These are phyloP conservation scores for Dittrichia graveolens DNA, from an alignment of 129 eudicot species.

Conservation along the genomic window DNA sequence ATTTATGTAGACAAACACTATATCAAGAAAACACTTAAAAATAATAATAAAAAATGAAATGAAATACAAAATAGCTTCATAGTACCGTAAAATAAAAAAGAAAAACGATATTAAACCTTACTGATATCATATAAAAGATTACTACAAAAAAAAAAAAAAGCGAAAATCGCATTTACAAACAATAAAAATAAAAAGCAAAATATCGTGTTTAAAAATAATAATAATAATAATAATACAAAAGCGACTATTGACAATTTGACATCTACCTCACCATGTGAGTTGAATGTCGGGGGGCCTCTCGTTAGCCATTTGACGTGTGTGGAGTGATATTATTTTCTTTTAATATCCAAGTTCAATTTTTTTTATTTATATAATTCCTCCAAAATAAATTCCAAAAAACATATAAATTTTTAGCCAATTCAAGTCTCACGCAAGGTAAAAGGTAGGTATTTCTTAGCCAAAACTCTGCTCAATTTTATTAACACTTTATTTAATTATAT, in stretches of 20 bases:
- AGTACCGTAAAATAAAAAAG: no score
- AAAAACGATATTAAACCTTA: no score
- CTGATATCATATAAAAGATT: no score
- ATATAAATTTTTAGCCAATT: background rate
- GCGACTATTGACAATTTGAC: slow-evolving; percentile 17
- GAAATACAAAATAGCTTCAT: no score
- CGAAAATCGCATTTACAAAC: background rate
- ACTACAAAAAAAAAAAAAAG: no score
- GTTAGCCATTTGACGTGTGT: slow-evolving; percentile 16
- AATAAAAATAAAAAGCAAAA: background rate
- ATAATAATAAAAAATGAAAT: no score
- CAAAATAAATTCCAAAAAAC: background rate
- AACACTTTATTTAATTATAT: no score
- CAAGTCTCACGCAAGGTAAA: no score
- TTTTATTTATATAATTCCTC: background rate
- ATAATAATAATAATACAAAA: background rate
- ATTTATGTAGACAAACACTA: no score
- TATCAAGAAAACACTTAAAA: no score
- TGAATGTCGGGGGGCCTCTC: slow-evolving; percentile 18
- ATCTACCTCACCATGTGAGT: slow-evolving; percentile 28
- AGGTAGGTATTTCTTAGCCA: no score
- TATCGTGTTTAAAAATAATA: background rate
- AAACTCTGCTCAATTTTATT: no score
- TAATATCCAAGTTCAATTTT: background rate
- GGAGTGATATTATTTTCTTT: slow-evolving; percentile 24